Evolutionary conservation across 768 basidiomycete species (phyloP).

Genomic region (Baorangia bicolor): DNA sequence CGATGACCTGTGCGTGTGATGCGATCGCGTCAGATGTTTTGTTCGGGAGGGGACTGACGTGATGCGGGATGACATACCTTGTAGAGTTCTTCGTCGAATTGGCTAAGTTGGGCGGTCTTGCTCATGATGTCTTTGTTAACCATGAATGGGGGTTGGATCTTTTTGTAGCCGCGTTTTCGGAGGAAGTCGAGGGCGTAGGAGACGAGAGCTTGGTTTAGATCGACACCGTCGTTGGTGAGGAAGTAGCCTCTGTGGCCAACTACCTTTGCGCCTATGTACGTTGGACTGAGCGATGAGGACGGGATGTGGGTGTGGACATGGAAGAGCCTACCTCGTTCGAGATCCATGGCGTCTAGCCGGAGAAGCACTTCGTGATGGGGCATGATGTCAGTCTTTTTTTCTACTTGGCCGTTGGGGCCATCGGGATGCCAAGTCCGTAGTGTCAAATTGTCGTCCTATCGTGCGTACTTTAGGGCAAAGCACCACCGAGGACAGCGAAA

Average conservation of each 20-base stretch:
- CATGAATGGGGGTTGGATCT: conserved; percentile 96
- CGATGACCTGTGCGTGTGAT: conserved; percentile 60
- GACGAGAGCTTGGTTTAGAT: conserved; percentile 95
- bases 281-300: conserved; percentile 8
- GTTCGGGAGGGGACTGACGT: not conserved
- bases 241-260: conserved; percentile 97
- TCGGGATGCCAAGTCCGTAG: conserved; percentile 85
- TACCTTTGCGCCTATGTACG: conserved; percentile 76
- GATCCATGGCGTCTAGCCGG: conserved; percentile 92
- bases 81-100: conserved; percentile 98
- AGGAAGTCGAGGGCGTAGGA: conserved; percentile 94
- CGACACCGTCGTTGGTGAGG: conserved; percentile 92
- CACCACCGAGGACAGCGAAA: not conserved
- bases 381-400: conserved; percentile 74
- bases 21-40: not conserved
- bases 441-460: conserved; percentile 86
- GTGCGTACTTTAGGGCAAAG: not conserved
- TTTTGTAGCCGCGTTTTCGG: conserved; percentile 79
- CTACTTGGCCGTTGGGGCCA: conserved; percentile 68
- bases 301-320: not conserved
- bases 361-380: conserved; percentile 98
- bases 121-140: conserved; percentile 98
- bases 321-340: conserved; percentile 72
- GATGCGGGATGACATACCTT: conserved; percentile 54
- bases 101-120: conserved; percentile 96